A percentile compares a stretch with the other conserved stretches of the same genome.
Evolutionary conservation across 208 protist genomes (phyloP).

Genomic region (Trypanosoma cruzi): DNA sequence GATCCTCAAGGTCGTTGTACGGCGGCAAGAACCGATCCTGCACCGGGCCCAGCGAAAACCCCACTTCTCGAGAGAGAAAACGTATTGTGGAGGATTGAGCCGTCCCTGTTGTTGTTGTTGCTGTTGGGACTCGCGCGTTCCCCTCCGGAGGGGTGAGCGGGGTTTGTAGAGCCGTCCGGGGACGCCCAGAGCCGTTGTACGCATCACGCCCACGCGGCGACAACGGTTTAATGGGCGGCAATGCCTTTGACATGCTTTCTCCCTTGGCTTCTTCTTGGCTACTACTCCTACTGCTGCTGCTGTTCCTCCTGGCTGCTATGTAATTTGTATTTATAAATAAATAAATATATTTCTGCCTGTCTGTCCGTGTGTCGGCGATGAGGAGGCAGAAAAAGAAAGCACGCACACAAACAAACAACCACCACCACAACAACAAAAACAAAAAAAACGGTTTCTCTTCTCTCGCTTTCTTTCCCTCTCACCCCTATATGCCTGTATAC

Average conservation of each 20-base stretch:
- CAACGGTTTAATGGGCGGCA: conserved; percentile 18
- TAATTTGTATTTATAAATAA: too few species aligned
- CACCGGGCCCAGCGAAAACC: conserved; percentile 75
- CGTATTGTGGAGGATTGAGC: not conserved
- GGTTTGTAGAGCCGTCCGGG: not conserved
- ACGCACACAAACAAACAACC: too few species aligned
- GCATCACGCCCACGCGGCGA: not conserved
- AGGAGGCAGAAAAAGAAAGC: not conserved
- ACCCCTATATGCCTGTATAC: too few species aligned
- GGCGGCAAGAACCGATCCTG: conserved; percentile 66
- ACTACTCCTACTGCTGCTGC: not conserved
- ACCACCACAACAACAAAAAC: too few species aligned
- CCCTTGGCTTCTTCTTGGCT: not conserved
- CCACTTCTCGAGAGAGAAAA: conserved; percentile 24
- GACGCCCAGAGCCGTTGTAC: not conserved
- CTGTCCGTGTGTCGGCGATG: too few species aligned
- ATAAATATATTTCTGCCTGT: too few species aligned
- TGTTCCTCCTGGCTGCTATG: not conserved
- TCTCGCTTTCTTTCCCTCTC: too few species aligned
- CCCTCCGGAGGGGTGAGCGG: not conserved
- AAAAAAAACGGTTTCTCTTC: too few species aligned
- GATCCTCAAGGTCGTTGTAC: conserved; percentile 88
- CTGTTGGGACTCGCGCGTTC: not conserved
- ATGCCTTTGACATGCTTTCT: conserved; percentile 25
- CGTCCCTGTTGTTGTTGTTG: not conserved